phyloP scores from a whole-genome alignment of 352 stramenopile species.

The Globisporangium barbulae region DNA sequence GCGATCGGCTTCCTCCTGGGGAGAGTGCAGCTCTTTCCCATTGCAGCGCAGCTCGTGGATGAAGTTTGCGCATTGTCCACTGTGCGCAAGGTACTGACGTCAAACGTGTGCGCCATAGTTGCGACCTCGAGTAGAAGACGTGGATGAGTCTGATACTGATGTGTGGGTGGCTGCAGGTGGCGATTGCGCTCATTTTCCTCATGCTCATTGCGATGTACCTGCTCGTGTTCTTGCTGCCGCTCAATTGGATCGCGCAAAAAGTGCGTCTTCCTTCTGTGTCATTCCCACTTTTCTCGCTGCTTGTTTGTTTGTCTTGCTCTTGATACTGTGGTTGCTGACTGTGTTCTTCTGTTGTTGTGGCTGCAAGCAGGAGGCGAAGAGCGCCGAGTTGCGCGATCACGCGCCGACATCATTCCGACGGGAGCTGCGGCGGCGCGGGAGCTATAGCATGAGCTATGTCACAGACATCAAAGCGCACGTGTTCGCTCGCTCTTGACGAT shows the following conservation, averaged over 20 bases:
- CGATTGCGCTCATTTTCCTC: constrained; percentile 39
- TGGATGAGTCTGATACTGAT: neutral
- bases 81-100: constrained; percentile 50
- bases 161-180: constrained; percentile 21
- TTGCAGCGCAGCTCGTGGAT: constrained; percentile 37
- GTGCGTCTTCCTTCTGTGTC: constrained; percentile 19
- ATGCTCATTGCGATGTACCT: constrained; percentile 61
- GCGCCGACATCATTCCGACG: constrained; percentile 70
- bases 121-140: no score
- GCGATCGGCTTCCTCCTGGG: constrained; percentile 64
- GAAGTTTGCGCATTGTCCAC: constrained; percentile 42
- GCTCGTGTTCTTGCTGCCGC: constrained; percentile 50
- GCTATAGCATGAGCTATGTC: constrained; percentile 88
- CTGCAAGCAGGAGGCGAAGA: constrained; percentile 24
- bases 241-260: constrained; percentile 44
- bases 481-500: constrained; percentile 51
- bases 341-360: neutral
- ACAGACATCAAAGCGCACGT: constrained; percentile 87
- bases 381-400: constrained; percentile 14
- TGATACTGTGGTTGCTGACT: neutral
- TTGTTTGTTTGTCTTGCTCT: neutral
- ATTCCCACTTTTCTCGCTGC: neutral
- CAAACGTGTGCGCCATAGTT: no score
- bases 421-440: constrained; percentile 75
- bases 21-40: constrained; percentile 45